Evolutionary conservation across 2,329 filamentous ascomycete species (phyloP).

Genomic region (Nannizzia gypsea): DNA sequence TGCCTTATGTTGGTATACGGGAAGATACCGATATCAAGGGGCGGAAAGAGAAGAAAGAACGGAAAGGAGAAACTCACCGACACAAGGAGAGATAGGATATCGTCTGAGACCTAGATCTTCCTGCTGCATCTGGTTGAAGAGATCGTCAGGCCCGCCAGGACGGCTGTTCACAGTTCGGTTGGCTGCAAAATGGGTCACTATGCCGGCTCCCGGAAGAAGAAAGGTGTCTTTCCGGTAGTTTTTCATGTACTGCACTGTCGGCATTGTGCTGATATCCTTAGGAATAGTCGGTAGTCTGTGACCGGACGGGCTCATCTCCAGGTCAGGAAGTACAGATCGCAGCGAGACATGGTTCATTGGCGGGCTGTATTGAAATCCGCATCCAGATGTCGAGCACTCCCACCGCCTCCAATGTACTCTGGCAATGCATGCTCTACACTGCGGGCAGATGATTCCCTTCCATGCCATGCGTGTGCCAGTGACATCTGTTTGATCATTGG

Average conservation of each 20-base stretch:
- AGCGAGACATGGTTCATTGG: conserved; percentile 21
- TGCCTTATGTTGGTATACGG: background rate
- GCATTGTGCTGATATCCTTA: background rate
- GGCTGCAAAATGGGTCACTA: conserved; percentile 46
- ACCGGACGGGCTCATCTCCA: conserved; percentile 20
- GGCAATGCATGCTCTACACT: conserved; percentile 50
- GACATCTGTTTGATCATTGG: conserved; percentile 25
- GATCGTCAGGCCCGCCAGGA: conserved; percentile 46
- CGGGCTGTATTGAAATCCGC: conserved; percentile 35
- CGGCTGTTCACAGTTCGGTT: conserved; percentile 42
- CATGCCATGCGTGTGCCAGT: conserved; percentile 44
- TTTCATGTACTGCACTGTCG: conserved; percentile 12
- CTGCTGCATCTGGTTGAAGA: conserved; percentile 44
- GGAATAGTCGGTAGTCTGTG: conserved; percentile 10
- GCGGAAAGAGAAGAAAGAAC: background rate
- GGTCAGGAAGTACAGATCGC: conserved; percentile 23
- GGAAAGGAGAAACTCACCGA: conserved; percentile 21
- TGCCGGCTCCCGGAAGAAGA: conserved; percentile 28
- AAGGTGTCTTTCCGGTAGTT: conserved; percentile 28
- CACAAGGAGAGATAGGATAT: conserved; percentile 22
- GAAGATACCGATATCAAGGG: background rate
- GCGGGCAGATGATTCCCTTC: conserved; percentile 54
- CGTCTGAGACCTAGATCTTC: conserved; percentile 38
- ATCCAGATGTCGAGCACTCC: conserved; percentile 43
- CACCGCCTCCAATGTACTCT: conserved; percentile 51